Evolutionary conservation across 306 rosid genomes (phyloP).

Genomic region (Prunus salicina): DNA sequence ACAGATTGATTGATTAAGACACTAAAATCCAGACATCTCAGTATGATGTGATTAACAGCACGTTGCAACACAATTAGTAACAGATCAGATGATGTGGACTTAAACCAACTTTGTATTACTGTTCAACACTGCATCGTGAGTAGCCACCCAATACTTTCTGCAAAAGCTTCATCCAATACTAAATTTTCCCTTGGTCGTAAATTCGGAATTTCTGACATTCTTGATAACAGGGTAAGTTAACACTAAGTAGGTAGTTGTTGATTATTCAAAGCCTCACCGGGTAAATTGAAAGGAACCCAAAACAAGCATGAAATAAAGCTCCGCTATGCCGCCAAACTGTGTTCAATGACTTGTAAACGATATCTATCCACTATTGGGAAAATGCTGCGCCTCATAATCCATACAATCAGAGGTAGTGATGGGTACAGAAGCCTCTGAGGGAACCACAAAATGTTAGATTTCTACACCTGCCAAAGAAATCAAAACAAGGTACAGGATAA

Average conservation of each 20-base stretch:
- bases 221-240: slow-evolving; percentile 36
- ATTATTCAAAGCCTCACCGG: slow-evolving; percentile 37
- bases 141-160: background rate
- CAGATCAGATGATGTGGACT: slow-evolving; percentile 20
- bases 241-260: slow-evolving; percentile 30
- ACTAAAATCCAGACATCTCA: background rate
- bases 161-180: background rate
- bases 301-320: slow-evolving; percentile 23
- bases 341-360: slow-evolving; percentile 22
- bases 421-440: slow-evolving; percentile 27
- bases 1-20: background rate
- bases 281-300: slow-evolving; percentile 13
- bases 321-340: slow-evolving; percentile 25
- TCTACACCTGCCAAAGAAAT: slow-evolving; percentile 45
- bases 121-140: slow-evolving; percentile 30
- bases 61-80: slow-evolving; percentile 14
- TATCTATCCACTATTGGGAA: slow-evolving; percentile 10
- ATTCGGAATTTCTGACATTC: slow-evolving; percentile 39
- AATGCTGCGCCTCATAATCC: slow-evolving; percentile 35
- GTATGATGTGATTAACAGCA: background rate
- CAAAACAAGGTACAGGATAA: background rate
- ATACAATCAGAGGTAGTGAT: slow-evolving; percentile 27
- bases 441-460: slow-evolving; percentile 35
- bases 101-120: slow-evolving; percentile 31
- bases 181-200: slow-evolving; percentile 27